Evolutionary conservation across 1,284 basidiomycete species (phyloP).

Genomic region (Marasmius tenuissimus): DNA sequence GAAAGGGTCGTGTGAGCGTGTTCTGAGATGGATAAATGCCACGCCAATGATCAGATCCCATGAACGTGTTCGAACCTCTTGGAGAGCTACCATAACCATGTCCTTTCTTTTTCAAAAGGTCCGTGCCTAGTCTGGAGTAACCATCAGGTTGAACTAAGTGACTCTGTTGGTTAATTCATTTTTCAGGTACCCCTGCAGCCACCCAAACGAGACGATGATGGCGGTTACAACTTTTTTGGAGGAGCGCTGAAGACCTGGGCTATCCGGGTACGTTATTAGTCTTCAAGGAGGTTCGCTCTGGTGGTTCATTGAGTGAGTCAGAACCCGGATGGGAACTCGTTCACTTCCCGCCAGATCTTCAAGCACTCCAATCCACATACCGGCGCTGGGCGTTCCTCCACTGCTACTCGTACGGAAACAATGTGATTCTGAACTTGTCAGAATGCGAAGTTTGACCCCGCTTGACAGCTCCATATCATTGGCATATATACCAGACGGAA

Average conservation of each 20-base stretch:
- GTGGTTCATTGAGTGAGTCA: too few species aligned
- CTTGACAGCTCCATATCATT: conserved; percentile 26
- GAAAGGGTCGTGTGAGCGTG: too few species aligned
- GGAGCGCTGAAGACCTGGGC: conserved; percentile 26
- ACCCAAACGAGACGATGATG: conserved; percentile 21
- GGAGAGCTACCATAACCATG: conserved; percentile 1
- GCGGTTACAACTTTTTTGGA: conserved; percentile 27
- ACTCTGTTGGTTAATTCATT: neutral
- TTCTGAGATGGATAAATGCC: too few species aligned
- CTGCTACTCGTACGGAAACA: conserved; percentile 23
- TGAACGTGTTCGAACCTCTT: too few species aligned
- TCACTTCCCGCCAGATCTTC: conserved; percentile 26
- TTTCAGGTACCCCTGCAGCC: conserved; percentile 18
- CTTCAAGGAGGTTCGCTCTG: too few species aligned
- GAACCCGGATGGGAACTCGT: conserved; percentile 14
- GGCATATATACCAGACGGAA: conserved; percentile 29
- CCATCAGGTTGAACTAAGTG: neutral
- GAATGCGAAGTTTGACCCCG: neutral
- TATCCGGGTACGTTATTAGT: conserved; percentile 2
- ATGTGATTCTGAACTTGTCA: neutral
- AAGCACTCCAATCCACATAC: conserved; percentile 25
- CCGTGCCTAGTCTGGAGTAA: neutral
- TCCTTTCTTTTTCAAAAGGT: conserved; percentile 17
- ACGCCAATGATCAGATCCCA: too few species aligned
- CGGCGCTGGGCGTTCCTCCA: conserved; percentile 23